phyloP scores from a whole-genome alignment of 1,139 yeast species.

The Sugiyamaella japonica region DNA sequence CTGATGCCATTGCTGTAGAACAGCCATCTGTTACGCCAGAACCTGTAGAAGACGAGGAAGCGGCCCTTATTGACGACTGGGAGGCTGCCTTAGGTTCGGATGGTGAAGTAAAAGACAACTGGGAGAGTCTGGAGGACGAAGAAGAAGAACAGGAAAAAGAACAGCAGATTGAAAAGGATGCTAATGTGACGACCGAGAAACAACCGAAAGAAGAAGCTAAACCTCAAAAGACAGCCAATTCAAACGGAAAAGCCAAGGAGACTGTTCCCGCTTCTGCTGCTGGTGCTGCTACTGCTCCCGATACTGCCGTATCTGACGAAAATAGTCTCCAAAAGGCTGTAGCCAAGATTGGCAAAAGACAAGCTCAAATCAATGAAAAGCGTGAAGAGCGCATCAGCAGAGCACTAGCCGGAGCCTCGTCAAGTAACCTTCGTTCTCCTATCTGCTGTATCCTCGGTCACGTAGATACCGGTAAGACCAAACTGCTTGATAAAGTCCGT shows the following conservation, averaged over 20 bases:
- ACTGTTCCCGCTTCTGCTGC: conserved; percentile 29
- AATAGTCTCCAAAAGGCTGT: conserved; percentile 36
- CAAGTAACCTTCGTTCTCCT: conserved; percentile 81
- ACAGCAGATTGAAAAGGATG: conserved; percentile 21
- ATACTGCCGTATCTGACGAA: conserved; percentile 24
- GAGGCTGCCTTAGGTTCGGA: conserved; percentile 43
- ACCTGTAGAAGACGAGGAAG: conserved; percentile 34
- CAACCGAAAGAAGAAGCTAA: conserved; percentile 21
- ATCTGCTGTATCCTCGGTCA: conserved; percentile 99
- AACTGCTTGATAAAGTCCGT: conserved; percentile 92
- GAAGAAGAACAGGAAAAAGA: conserved; percentile 27
- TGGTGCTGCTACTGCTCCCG: conserved; percentile 24
- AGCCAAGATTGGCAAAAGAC: conserved; percentile 31
- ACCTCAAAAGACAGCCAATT: conserved; percentile 22
- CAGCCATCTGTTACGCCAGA: conserved; percentile 23
- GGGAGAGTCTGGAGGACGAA: conserved; percentile 38
- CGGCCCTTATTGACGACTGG: conserved; percentile 42
- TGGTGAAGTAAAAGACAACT: conserved; percentile 40
- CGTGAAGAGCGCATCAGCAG: conserved; percentile 44
- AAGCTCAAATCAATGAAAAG: conserved; percentile 39
- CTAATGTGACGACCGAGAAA: too few relatives aligned
- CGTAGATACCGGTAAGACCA: conserved; percentile 99
- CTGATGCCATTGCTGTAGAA: too few relatives aligned
- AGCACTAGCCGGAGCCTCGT: conserved; percentile 42
- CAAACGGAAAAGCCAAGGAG: conserved; percentile 31